Conservation (phyloP, 805 yeast genomes). For the Phaffomyces thermotolerans region DNA sequence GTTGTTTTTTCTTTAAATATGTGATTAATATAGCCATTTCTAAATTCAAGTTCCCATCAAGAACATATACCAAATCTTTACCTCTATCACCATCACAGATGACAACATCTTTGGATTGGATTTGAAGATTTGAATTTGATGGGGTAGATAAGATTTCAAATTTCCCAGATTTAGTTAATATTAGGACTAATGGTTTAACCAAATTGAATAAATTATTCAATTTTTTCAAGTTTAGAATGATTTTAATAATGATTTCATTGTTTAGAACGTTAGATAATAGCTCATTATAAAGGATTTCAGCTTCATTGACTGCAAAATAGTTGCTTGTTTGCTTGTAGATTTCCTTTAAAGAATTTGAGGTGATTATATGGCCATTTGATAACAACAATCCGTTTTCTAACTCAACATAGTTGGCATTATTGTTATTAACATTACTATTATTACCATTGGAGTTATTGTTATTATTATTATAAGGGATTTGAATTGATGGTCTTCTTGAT, state of each 20-base stretch:
- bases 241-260: slow-evolving; percentile 24
- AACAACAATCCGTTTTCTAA: slow-evolving; percentile 60
- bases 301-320: slow-evolving; percentile 47
- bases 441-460: slow-evolving; percentile 1
- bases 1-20: slow-evolving; percentile 67
- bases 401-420: slow-evolving; percentile 14
- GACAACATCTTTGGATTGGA: slow-evolving; percentile 58
- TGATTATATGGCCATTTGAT: slow-evolving; percentile 47
- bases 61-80: slow-evolving; percentile 65
- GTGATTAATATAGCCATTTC: slow-evolving; percentile 66
- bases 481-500: slow-evolving; percentile 22
- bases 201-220: slow-evolving; percentile 20
- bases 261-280: slow-evolving; percentile 27
- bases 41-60: slow-evolving; percentile 56
- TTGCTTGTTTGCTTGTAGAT: slow-evolving; percentile 41
- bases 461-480: slow-evolving; percentile 7
- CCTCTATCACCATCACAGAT: slow-evolving; percentile 84
- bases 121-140: slow-evolving; percentile 49
- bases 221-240: slow-evolving; percentile 21
- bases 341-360: slow-evolving; percentile 49
- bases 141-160: slow-evolving; percentile 66
- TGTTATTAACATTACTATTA: background rate
- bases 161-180: slow-evolving; percentile 56
- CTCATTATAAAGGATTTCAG: slow-evolving; percentile 32
- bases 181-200: slow-evolving; percentile 33